Conservation (phyloP, 805 yeast genomes). For the Teunomyces funiuensis region DNA sequence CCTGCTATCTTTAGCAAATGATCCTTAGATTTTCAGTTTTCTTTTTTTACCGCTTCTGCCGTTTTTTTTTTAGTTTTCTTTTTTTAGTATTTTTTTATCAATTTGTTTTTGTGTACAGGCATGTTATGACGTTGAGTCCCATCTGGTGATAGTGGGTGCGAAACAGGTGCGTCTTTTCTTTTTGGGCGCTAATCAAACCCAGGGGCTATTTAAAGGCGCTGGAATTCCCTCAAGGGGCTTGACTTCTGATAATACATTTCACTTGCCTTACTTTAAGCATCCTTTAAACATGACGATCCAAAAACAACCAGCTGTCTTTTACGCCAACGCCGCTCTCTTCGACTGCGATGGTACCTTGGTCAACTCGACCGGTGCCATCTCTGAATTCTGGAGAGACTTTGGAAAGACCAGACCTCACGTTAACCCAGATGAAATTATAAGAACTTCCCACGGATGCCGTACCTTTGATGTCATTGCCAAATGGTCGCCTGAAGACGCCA, state of each 20-base stretch:
- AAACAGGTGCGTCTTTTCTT: constrained; percentile 1
- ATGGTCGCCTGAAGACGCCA: constrained; percentile 75
- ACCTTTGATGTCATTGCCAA: constrained; percentile 74
- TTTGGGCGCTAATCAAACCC: neutral
- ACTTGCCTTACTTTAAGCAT: neutral
- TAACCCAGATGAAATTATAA: constrained; percentile 67
- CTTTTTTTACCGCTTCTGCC: neutral
- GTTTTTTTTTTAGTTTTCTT: neutral
- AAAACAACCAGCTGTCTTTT: constrained; percentile 42
- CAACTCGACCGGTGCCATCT: constrained; percentile 79
- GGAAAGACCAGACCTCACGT: constrained; percentile 67
- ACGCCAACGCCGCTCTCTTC: constrained; percentile 56
- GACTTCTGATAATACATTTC: neutral
- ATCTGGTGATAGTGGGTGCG: constrained; percentile 5
- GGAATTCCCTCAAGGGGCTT: neutral
- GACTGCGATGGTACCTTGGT: constrained; percentile 89
- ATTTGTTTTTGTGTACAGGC: neutral
- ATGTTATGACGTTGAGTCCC: constrained; percentile 1
- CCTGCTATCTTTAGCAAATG: neutral
- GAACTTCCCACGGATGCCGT: constrained; percentile 80
- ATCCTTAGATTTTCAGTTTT: neutral
- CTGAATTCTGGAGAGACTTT: constrained; percentile 77
- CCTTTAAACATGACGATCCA: constrained; percentile 28
- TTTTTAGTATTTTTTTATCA: neutral
- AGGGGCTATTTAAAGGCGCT: constrained; percentile 5